Evolutionary conservation across 805 yeast species (phyloP), one percentile per base, ranked within the genome.

Genomic region (Candida sithepensis): DNA sequence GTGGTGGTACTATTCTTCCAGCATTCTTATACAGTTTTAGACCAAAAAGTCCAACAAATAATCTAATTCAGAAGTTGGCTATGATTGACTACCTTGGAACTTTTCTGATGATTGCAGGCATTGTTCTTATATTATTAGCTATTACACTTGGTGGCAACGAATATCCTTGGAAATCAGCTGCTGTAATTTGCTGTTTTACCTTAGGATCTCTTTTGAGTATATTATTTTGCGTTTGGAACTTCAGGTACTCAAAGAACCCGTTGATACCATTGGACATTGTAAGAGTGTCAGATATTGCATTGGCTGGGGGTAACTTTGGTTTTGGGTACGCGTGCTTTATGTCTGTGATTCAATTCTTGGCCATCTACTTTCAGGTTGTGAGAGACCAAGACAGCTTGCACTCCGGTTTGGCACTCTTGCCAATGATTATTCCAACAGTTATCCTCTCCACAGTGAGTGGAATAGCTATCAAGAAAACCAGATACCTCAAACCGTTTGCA

Each of bases 141-240:
- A 59, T 82, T 34, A 72, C 84, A 0, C 74, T 80, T 55, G 85
- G 85, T 14, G 84, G 82, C 3, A 61, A 65, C 33, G 67, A 74
- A 23, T 73, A 62, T 52, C 64, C 78, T 3, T 82, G 87, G 87
- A 60, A 63, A 3, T 74, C 82, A 1, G 79, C 77, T 16, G 73
- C 77, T 3, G 75, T 77, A 3, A 73, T 82, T 13, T 56, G 65
- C 16, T 72, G 75, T 42, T 72, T 81, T 45, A 63, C 75, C 7
- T 28, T 80, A 24, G 80, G 82, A 10, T 75, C 73, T 0, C 10
- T 73, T 3, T 46, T 71, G 1, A 26, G 69, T 6, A 53, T 69
- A n/a, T 55, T 46, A 0, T 77, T 77, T 44, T 53, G 57, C 18
- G 45, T 66, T 28, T 75, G 72, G 66, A 75, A 74, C 52, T 73